Base-by-base conservation (phyloP, 179 eudicot genomes). In the Heliamphora pulchella region DNA sequence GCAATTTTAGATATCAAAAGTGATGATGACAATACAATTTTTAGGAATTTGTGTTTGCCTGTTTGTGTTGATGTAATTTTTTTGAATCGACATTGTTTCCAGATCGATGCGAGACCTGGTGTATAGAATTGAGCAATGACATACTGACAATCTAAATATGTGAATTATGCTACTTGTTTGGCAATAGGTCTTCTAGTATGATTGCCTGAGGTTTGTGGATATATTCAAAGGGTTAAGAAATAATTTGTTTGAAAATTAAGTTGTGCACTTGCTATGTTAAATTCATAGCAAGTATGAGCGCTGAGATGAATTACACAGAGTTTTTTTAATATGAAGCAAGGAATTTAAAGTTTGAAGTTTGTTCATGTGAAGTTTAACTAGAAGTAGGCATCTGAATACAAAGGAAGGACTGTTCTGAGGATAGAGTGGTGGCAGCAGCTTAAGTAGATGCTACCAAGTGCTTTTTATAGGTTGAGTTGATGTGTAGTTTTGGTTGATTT, bases 101-200 rank as follows among this genome's bases (percentile, higher is more conserved):
- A 31, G 39, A 31, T 31, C 39, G 39, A 31, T 76, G 57, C 57
- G 1, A 51, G 11, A n/a, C n/a, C 18, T 76, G 67, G 68, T 17
- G 41, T 75, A 46, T 11, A 43, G 68, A 63, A 76, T 18, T 76
- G 39, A 70, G 74, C 46, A 11, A 20, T 47, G 64, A 65, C 72
- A 51, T 31, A 31, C 3, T 18, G 20, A 22, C 20, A 20, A 20
- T 47, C n/a, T 47, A 13, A 46, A 20, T 47, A n/a, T 3, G 7
- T 62, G 46, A 47, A 63, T 77, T n/a, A 4, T 18, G 50, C 8
- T 3, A 61, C 7, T 8, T 63, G 9, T 47, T 13, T 41, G 44
- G 6, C n/a, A 44, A 46, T n/a, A 11, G 46, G 59, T 22, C 4
- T 78, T 4, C 4, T 17, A 65, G 3, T 13, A 51, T 50, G 48